Percentiles rank a stretch among this genome's conserved stretches.
phyloP scores from a whole-genome alignment of 208 protist species.

The Angomonas deanei region DNA sequence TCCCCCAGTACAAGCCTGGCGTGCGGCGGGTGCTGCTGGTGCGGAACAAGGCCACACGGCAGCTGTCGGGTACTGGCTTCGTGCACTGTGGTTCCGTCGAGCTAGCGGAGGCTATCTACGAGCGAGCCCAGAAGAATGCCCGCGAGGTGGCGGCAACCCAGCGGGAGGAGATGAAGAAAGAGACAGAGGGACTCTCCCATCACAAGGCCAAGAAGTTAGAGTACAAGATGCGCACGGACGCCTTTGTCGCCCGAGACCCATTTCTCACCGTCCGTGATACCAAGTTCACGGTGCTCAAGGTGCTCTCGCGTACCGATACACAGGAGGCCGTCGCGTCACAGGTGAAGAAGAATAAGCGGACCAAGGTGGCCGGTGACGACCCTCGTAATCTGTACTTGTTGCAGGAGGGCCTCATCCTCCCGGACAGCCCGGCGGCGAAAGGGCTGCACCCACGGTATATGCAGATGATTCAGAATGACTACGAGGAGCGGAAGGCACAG shows the following conservation, averaged over 20 bases:
- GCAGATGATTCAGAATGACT: constrained; percentile 84
- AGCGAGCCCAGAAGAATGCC: constrained; percentile 80
- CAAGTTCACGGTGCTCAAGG: constrained; percentile 77
- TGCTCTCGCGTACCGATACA: constrained; percentile 75
- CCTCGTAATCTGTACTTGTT: constrained; percentile 85
- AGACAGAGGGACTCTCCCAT: constrained; percentile 72
- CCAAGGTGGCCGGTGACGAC: constrained; percentile 85
- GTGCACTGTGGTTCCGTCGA: constrained; percentile 73
- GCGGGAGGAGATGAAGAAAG: constrained; percentile 53
- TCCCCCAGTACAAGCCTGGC: constrained; percentile 9
- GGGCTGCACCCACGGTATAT: constrained; percentile 77
- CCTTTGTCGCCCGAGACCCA: constrained; percentile 49
- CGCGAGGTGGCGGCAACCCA: constrained; percentile 70
- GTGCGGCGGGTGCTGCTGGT: constrained; percentile 84
- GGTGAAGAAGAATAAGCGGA: constrained; percentile 88
- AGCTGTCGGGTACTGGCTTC: constrained; percentile 77
- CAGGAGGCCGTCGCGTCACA: constrained; percentile 65
- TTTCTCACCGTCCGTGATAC: constrained; percentile 83
- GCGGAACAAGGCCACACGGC: constrained; percentile 59
- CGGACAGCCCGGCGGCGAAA: constrained; percentile 66
- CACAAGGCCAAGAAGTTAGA: constrained; percentile 72
- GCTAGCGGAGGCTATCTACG: constrained; percentile 70
- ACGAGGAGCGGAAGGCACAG: constrained; percentile 76
- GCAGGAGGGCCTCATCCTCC: constrained; percentile 81
- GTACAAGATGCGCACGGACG: constrained; percentile 71